Percentiles rank a stretch among this genome's conserved stretches.
Evolutionary conservation across 345 rosid species (phyloP).

Genomic region (Rhodamnia argentea): DNA sequence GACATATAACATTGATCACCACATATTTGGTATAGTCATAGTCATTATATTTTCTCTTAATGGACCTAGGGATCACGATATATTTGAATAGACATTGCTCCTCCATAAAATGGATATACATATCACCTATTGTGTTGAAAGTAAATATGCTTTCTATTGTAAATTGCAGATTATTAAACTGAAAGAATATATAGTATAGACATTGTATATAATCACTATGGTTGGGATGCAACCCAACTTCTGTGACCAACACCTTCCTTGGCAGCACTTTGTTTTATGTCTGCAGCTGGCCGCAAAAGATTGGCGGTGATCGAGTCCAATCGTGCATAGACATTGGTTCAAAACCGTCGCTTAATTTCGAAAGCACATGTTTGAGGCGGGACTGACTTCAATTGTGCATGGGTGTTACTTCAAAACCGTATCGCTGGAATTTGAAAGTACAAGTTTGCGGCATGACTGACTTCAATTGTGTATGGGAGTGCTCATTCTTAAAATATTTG

Average conservation of each 20-base stretch:
- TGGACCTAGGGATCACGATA: not conserved
- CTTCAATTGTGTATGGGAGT: not conserved
- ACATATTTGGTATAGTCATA: too few species aligned
- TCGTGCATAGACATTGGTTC: not conserved
- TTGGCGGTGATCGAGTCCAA: not conserved
- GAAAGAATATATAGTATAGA: not conserved
- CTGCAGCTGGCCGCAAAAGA: not conserved
- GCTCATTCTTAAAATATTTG: not conserved
- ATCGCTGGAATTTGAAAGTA: not conserved
- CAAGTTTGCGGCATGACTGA: not conserved
- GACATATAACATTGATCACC: too few species aligned
- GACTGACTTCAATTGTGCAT: not conserved
- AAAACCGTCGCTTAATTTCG: not conserved
- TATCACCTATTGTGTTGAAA: not conserved
- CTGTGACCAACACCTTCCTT: not conserved
- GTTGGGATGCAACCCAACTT: not conserved
- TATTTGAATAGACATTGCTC: not conserved
- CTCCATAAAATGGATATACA: not conserved
- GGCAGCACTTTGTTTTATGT: not conserved
- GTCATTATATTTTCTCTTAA: too few species aligned
- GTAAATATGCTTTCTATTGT: not conserved
- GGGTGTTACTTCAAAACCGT: not conserved
- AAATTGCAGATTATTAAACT: not conserved
- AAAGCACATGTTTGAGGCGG: not conserved
- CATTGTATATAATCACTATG: not conserved